A percentile compares a stretch with the other conserved stretches of the same genome.
Conservation (phyloP, 2,329 filamentous ascomycete species). For the Ophiocordyceps unilateralis region DNA sequence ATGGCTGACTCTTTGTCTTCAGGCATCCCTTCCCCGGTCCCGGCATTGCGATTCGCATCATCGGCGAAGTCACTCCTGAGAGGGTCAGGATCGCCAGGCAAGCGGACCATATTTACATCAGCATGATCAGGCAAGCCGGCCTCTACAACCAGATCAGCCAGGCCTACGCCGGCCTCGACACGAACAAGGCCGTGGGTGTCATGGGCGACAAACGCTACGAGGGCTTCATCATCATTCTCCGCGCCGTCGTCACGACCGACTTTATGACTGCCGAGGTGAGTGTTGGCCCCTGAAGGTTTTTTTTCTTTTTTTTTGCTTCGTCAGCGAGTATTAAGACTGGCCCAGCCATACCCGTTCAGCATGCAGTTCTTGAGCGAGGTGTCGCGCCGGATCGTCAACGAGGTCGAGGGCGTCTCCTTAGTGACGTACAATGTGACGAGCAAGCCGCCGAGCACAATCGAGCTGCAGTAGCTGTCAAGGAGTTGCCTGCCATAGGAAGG, state of each 20-base stretch:
- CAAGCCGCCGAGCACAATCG: slow-evolving; percentile 56
- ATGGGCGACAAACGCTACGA: slow-evolving; percentile 12
- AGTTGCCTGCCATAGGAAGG: too few species aligned
- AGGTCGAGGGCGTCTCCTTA: slow-evolving; percentile 51
- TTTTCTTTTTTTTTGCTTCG: neutral
- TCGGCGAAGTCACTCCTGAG: slow-evolving; percentile 71
- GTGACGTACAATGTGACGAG: slow-evolving; percentile 49
- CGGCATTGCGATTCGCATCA: slow-evolving; percentile 56
- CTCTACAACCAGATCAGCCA: slow-evolving; percentile 43
- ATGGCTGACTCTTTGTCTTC: neutral
- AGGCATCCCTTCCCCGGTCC: slow-evolving; percentile 20
- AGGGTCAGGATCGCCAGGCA: slow-evolving; percentile 63
- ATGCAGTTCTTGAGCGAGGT: slow-evolving; percentile 47
- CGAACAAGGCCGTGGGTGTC: slow-evolving; percentile 7
- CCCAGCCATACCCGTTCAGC: slow-evolving; percentile 46
- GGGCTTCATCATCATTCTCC: slow-evolving; percentile 11
- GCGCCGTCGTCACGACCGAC: slow-evolving; percentile 3
- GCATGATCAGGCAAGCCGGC: slow-evolving; percentile 54
- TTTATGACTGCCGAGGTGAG: slow-evolving; percentile 38
- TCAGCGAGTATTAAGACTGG: neutral
- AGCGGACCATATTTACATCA: slow-evolving; percentile 64
- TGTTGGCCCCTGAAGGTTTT: neutral
- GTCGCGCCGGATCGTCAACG: slow-evolving; percentile 47
- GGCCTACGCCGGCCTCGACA: slow-evolving; percentile 11
- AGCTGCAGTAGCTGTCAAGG: slow-evolving; percentile 60